These are phyloP conservation scores for Podila verticillata DNA, from an alignment of 192 early-diverging fungal species.

Conservation along the genomic window DNA sequence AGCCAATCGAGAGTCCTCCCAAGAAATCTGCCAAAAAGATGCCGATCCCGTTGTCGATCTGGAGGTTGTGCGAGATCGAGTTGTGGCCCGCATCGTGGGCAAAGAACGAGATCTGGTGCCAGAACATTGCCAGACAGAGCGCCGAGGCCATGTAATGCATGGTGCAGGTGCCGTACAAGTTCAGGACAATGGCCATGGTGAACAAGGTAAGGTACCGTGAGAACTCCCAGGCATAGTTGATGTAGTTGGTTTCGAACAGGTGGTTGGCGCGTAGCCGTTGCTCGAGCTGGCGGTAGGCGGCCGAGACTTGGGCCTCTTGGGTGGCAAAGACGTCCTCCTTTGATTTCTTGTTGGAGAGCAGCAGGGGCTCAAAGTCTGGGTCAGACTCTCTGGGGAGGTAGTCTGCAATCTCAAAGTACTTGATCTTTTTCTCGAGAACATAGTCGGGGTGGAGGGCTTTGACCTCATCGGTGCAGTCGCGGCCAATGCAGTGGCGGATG, in stretches of 20 bases:
- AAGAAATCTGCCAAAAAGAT: conserved; percentile 82
- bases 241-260: conserved; percentile 71
- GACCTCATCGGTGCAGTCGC: conserved; percentile 93
- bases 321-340: conserved; percentile 34
- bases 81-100: conserved; percentile 99
- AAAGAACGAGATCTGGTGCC: conserved; percentile 94
- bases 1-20: conserved; percentile 91
- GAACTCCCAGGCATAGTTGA: conserved; percentile 60
- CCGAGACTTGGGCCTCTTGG: conserved; percentile 31
- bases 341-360: conserved; percentile 17
- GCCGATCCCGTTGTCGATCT: conserved; percentile 84
- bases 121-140: conserved; percentile 73
- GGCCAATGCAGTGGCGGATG: conserved; percentile 86
- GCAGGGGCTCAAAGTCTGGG: conserved; percentile 42
- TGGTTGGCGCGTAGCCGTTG: conserved; percentile 66
- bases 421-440: conserved; percentile 79
- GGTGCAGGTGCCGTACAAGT: conserved; percentile 55
- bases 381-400: conserved; percentile 52
- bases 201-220: conserved; percentile 59
- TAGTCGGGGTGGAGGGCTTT: conserved; percentile 84
- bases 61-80: conserved; percentile 79
- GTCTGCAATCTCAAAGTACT: conserved; percentile 84
- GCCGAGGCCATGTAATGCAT: conserved; percentile 66
- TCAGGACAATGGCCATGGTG: conserved; percentile 55
- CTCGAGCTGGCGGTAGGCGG: conserved; percentile 73